Evolutionary conservation across 129 eudicot genomes (phyloP).

Genomic region (Dittrichia graveolens): DNA sequence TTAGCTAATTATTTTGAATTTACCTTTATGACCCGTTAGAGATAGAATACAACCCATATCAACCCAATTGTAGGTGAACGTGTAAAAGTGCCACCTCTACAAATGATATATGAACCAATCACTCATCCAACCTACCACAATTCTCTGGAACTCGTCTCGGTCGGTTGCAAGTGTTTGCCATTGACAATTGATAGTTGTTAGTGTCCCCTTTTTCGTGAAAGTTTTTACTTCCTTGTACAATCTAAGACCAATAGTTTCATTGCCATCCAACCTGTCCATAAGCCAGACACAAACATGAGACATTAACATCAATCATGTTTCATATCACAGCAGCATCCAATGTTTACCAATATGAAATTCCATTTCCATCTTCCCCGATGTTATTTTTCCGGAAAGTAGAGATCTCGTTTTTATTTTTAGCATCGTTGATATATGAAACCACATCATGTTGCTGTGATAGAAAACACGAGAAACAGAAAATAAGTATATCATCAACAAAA

Average conservation of each 20-base stretch:
- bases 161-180: slow-evolving; percentile 94
- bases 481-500: background rate
- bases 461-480: slow-evolving; percentile 20
- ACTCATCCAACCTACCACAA: slow-evolving; percentile 55
- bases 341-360: slow-evolving; percentile 66
- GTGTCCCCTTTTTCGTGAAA: slow-evolving; percentile 28
- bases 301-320: background rate
- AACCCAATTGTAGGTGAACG: background rate
- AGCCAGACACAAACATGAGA: slow-evolving; percentile 6
- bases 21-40: background rate
- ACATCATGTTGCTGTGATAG: slow-evolving; percentile 73
- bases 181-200: slow-evolving; percentile 26
- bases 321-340: background rate
- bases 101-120: slow-evolving; percentile 22
- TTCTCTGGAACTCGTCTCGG: slow-evolving; percentile 68
- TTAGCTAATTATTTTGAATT: background rate
- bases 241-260: slow-evolving; percentile 64
- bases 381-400: slow-evolving; percentile 57
- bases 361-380: slow-evolving; percentile 65
- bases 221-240: slow-evolving; percentile 66
- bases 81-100: background rate
- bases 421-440: slow-evolving; percentile 53
- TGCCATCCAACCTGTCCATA: slow-evolving; percentile 72
- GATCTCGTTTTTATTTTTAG: slow-evolving; percentile 49
- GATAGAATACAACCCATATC: background rate